Conservation (phyloP, 768 basidiomycete genomes). For the Neoboletus magnificus region DNA sequence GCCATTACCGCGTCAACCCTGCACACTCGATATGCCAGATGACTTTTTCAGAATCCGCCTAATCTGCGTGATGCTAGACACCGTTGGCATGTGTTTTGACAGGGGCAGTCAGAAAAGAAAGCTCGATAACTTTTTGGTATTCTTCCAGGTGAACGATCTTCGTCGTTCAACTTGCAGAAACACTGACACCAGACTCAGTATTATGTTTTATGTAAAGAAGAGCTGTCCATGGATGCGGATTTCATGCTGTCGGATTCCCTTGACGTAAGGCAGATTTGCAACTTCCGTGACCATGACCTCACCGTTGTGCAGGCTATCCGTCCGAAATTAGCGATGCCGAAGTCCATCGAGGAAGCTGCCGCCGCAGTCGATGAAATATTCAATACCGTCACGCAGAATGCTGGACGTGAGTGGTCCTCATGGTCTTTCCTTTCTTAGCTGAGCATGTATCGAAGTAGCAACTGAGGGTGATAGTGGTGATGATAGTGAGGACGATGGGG, state of each 20-base stretch:
- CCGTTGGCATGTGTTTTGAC: constrained; percentile 98
- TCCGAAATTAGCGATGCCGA: constrained; percentile 68
- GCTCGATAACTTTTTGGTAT: constrained; percentile 85
- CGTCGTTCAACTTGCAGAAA: neutral
- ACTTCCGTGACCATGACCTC: neutral
- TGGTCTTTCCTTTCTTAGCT: constrained; percentile 6
- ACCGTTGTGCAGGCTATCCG: constrained; percentile 63
- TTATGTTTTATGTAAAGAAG: constrained; percentile 85
- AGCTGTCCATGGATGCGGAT: constrained; percentile 95
- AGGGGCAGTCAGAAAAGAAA: constrained; percentile 89
- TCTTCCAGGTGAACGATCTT: constrained; percentile 73
- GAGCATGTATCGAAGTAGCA: constrained; percentile 27
- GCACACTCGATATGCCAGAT: constrained; percentile 84
- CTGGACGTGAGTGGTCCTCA: constrained; percentile 43
- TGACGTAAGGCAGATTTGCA: constrained; percentile 51
- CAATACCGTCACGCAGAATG: constrained; percentile 57
- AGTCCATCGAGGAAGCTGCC: constrained; percentile 83
- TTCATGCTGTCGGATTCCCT: constrained; percentile 96
- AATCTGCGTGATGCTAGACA: constrained; percentile 89
- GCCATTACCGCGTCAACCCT: constrained; percentile 73
- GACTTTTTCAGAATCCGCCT: constrained; percentile 95
- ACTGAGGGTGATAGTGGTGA: constrained; percentile 43
- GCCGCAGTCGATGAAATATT: constrained; percentile 89
- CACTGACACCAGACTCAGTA: constrained; percentile 43
- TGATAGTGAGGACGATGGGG: constrained; percentile 49